phyloP scores from a whole-genome alignment of 257 asterid species.

The Plectranthus barbatus region DNA sequence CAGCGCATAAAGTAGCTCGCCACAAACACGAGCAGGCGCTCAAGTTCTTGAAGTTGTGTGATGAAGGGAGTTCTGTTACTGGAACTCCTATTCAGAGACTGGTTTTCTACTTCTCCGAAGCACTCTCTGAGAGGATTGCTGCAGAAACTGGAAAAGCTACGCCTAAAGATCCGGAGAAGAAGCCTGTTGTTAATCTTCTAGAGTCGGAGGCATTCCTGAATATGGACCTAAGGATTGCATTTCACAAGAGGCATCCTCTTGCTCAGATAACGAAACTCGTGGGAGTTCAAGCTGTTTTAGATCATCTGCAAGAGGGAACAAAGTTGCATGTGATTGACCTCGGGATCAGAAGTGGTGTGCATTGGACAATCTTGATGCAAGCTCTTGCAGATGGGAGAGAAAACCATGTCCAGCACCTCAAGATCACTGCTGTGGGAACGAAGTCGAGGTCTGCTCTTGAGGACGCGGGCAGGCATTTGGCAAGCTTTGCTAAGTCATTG shows the following conservation, averaged over 20 bases:
- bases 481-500: slow-evolving; percentile 1
- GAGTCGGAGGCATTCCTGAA: background rate
- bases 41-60: slow-evolving; percentile 8
- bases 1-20: slow-evolving; percentile 32
- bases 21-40: slow-evolving; percentile 16
- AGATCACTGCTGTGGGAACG: slow-evolving; percentile 1
- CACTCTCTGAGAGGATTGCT: background rate
- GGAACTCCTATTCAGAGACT: slow-evolving; percentile 23
- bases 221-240: background rate
- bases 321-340: slow-evolving; percentile 4
- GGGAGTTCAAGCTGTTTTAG: background rate
- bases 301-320: background rate
- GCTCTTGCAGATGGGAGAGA: background rate
- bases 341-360: slow-evolving; percentile 3
- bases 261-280: background rate
- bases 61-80: slow-evolving; percentile 1
- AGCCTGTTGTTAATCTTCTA: background rate
- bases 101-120: slow-evolving; percentile 12
- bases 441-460: background rate
- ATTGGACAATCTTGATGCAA: slow-evolving; percentile 10
- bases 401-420: background rate
- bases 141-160: background rate
- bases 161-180: background rate
- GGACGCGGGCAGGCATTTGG: background rate
- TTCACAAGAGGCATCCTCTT: background rate